Evolutionary conservation across 1,284 basidiomycete genomes (phyloP), one percentile per base, ranked within the genome.

Genomic region (Apiotrichum veenhuisii): DNA sequence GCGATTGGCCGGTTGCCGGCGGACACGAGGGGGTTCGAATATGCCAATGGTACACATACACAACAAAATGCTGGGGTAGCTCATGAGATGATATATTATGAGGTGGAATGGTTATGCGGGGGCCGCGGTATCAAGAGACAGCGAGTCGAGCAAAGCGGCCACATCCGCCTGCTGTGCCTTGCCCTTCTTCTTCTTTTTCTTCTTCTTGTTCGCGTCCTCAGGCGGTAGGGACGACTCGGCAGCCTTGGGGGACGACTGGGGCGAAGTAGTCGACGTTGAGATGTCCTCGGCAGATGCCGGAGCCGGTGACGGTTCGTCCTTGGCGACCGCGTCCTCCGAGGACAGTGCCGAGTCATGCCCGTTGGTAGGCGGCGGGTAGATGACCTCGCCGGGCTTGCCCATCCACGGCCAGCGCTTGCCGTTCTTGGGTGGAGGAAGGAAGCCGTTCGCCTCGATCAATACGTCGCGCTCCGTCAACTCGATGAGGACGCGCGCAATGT

Each of bases 401-500:
- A 77, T 75, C 77, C 77, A 78, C 2, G 64, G 50, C 61, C 70
- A 77, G 22, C 54, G 60, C 45, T 65, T 70, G 1, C 57, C 54
- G 54, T 83, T 82, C 12, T 54, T 60, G 2, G 56, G 45, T 26
- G 84, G 83, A 61, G 85, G 82, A 57, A 93, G 83, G 20, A 76
- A 65, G 1, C 84, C 85, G 68, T 94, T 96, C 25, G 88, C 83
- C 61, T 84, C 80, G 57, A 95, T 79, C 54, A 81, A 76, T 33
- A 87, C 79, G 38, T 85, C 84, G 52, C 84, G 81, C 50, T 82
- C 78, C 5, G 85, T 87, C 20, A 94, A 82, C 66, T 88, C 88
- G 47, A 82, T 77, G 38, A 94, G 74, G 57, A 96, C 85, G 25
- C 88, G 83, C 18, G 87, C 82, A 53, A 95, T 84, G 71, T 95